Base-by-base conservation (phyloP, 306 rosid species). In the Psophocarpus tetragonolobus region DNA sequence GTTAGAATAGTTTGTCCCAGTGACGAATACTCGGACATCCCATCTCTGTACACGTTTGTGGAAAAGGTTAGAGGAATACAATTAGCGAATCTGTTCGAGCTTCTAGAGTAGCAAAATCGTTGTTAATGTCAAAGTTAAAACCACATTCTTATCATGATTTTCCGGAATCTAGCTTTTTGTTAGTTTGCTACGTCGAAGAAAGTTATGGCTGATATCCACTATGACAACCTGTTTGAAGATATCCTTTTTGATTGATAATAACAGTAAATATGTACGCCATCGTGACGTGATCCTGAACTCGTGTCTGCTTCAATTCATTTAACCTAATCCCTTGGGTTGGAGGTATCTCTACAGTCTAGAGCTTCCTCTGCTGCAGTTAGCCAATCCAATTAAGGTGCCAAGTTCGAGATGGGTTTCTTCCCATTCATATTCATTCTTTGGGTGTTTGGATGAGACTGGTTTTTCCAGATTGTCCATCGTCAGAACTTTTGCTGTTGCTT, bases 81-180 rank as follows among this genome's bases (percentile, higher is more conserved):
- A 54, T 80, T 32, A 39, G 78, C 73, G 92, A 90, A 92, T 89
- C 76, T 90, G 86, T 86, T 89, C 80, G 30, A 53, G 42, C 76
- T 81, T 84, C 82, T 62, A 64, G 82, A 65, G 76, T 87, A 86
- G 86, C 80, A 85, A 84, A 76, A 80, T 84, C 85, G 75, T 75
- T 77, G 24, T 32, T 77, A 57, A 47, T 76, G 82, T 75, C 80
- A 82, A 86, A 69, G 75, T 8, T 12, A 63, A 63, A 35, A 62
- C 29, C 35, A 23, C 56, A 63, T 85, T 71, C 89, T 53, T 74
- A 76, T 87, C 94, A 79, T 61, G 53, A 64, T 73, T 79, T 70
- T 70, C 50, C 78, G 63, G 24, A 75, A 80, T 77, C 71, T 39
- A 76, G 79, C 81, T 30, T 71, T 81, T 75, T 17, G 51, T 23